These are phyloP conservation scores for Phialophora macrospora DNA, from an alignment of 2,329 filamentous ascomycete genomes.

Conservation along the genomic window DNA sequence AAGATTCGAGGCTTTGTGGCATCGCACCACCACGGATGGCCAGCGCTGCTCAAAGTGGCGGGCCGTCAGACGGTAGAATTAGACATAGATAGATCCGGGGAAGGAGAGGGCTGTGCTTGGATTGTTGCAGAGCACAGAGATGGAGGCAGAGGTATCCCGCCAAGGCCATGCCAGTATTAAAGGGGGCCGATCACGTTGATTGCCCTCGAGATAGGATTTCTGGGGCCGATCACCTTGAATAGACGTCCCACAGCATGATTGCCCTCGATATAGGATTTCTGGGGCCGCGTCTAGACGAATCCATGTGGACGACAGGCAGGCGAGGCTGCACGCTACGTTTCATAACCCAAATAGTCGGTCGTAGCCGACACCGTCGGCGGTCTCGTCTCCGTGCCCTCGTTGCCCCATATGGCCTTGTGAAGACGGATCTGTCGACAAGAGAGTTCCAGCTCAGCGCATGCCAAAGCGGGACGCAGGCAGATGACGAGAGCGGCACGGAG, in stretches of 20 bases:
- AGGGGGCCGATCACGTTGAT: neutral
- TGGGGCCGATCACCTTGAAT: neutral
- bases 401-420: neutral
- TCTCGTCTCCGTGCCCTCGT: neutral
- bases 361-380: neutral
- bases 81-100: neutral
- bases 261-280: constrained; percentile 5
- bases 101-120: neutral
- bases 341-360: constrained; percentile 1
- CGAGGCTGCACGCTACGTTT: constrained; percentile 16
- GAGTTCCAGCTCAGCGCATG: neutral
- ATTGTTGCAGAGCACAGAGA: neutral
- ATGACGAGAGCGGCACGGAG: neutral
- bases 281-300: constrained; percentile 4
- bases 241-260: neutral
- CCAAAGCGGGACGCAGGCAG: neutral
- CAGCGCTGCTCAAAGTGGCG: neutral
- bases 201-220: constrained; percentile 6
- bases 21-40: neutral
- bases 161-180: neutral
- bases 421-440: neutral
- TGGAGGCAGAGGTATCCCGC: neutral
- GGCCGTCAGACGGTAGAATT: neutral
- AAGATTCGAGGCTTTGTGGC: neutral
- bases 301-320: neutral